Evolutionary conservation across 768 basidiomycete species (phyloP), one percentile per base, ranked within the genome.

Genomic region (Suillus plorans): DNA sequence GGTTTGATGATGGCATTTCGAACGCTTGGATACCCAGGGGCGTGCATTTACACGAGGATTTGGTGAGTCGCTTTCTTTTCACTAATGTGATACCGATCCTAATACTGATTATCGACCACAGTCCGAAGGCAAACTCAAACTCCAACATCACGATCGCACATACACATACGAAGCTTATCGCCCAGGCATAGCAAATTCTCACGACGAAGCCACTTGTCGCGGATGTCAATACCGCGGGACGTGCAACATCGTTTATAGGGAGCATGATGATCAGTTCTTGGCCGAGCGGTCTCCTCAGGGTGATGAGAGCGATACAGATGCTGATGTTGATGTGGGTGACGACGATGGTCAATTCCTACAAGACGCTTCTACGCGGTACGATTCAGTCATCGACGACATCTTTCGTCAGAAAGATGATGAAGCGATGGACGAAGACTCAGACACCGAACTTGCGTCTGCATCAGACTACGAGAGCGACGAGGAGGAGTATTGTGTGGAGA

Each of bases 81-180:
- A 37, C 10, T 37, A 3, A 10, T 37, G 36, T 37, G 10, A 49
- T 25, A 22, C 13, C 7, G 6, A 2, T 49, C 6, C 13, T 7
- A 7, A 7, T 56, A 41, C 8, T 58, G 4, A 39, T 58, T 5
- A 1, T 16, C 4, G 4, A 22, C n/a, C 6, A 18, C 6, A 64
- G 63, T 2, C 62, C 16, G 57, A 37, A 28, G 52, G 58, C 58
- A 59, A 41, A 41, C 56, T 58, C 25, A 37, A 9, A 16, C 4
- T 63, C 16, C n/a, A 63, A 4, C 59, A 64, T 47, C 34, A 67
- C 61, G 65, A 62, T 63, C 36, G 69, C 36, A 58, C 66, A 49
- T 76, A 70, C 18, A 68, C 70, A 10, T 87, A 88, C 60, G 77
- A 80, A 59, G 79, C 79, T 31, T 85, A 76, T 62, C 74, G 77